These are phyloP conservation scores for Eucalyptus tenuipes DNA, from an alignment of 345 rosid genomes.

Conservation along the genomic window DNA sequence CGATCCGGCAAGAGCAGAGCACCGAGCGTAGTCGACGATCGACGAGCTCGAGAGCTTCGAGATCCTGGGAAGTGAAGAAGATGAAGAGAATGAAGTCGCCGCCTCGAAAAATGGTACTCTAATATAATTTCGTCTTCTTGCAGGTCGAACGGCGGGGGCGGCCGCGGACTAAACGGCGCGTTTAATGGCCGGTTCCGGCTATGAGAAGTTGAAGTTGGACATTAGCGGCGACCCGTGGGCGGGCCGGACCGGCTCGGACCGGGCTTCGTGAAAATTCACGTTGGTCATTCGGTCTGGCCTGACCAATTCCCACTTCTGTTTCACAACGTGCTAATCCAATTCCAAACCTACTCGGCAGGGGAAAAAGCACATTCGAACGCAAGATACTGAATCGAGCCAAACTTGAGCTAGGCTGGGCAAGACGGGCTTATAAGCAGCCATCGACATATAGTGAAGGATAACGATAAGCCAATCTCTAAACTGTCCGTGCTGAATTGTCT, in stretches of 20 bases:
- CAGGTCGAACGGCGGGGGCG: neutral
- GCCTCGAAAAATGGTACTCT: neutral
- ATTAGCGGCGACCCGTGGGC: neutral
- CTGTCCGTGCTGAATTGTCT: accelerated
- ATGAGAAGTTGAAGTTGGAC: neutral
- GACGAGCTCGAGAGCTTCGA: neutral
- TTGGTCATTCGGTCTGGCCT: neutral
- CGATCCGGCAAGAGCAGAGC: neutral
- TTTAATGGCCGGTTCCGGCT: neutral
- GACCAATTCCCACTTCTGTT: neutral
- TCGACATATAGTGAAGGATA: neutral
- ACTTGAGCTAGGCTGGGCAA: neutral
- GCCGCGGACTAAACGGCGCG: neutral
- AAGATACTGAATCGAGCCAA: neutral
- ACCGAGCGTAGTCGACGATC: neutral
- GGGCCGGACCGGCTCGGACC: neutral
- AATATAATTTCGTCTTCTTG: neutral
- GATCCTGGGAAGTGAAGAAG: neutral
- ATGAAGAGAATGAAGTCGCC: neutral
- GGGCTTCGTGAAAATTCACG: neutral
- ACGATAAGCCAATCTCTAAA: neutral
- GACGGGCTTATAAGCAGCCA: neutral
- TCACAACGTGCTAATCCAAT: neutral
- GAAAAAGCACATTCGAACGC: neutral
- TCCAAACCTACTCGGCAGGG: neutral